A percentile compares a stretch with the other conserved stretches of the same genome.
These are phyloP conservation scores for Paramyrothecium sp. DNA, from an alignment of 2,329 filamentous ascomycete genomes.

Conservation along the genomic window DNA sequence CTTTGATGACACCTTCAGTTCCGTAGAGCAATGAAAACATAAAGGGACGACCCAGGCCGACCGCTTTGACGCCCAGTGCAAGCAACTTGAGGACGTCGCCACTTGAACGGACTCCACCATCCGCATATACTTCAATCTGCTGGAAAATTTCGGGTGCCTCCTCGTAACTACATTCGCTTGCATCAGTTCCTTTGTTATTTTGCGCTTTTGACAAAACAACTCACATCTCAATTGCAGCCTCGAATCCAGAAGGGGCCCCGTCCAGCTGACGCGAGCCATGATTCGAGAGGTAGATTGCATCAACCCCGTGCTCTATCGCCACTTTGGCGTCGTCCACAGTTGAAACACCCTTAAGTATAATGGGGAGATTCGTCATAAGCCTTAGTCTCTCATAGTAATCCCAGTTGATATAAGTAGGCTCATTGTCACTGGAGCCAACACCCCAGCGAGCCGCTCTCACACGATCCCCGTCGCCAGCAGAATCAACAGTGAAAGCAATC, in stretches of 20 bases:
- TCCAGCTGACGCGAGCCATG: constrained; percentile 37
- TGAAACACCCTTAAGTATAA: constrained; percentile 34
- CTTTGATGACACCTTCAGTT: background rate
- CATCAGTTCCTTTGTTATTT: background rate
- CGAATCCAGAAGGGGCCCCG: constrained; percentile 28
- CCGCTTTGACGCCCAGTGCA: constrained; percentile 35
- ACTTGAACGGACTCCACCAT: constrained; percentile 37
- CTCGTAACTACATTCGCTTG: constrained; percentile 16
- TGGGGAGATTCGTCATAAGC: constrained; percentile 27
- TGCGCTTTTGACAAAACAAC: background rate
- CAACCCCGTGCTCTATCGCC: constrained; percentile 19
- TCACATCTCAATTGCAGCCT: constrained; percentile 30
- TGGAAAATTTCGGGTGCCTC: constrained; percentile 29
- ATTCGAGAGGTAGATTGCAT: constrained; percentile 33
- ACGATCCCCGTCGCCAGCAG: constrained; percentile 26
- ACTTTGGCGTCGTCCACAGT: constrained; percentile 28
- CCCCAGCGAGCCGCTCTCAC: constrained; percentile 31
- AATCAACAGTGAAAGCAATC: constrained; percentile 29
- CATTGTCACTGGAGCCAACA: constrained; percentile 18
- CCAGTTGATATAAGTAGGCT: constrained; percentile 20
- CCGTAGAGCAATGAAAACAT: constrained; percentile 35
- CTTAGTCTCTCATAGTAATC: constrained; percentile 26
- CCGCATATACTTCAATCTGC: constrained; percentile 29
- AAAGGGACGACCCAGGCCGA: constrained; percentile 44
- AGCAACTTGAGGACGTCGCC: constrained; percentile 35